Evolutionary conservation across 2,329 filamentous ascomycete species (phyloP).

Genomic region (Beauveria rudraprayagi): DNA sequence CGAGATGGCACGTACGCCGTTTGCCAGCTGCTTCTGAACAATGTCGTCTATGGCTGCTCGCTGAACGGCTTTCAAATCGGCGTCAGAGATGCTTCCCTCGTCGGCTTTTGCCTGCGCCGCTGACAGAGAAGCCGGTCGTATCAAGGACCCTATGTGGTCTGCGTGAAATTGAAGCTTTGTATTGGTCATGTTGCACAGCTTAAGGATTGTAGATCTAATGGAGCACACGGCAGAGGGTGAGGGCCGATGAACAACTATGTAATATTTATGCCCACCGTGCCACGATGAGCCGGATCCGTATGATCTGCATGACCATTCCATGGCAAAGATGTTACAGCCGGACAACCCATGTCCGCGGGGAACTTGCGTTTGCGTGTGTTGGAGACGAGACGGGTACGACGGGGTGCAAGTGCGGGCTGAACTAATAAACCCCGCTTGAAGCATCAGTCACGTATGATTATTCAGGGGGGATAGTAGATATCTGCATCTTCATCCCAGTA

Average conservation of each 20-base stretch:
- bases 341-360: too few species aligned
- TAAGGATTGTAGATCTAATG: not conserved
- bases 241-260: not conserved
- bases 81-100: constrained; percentile 33
- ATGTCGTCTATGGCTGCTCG: constrained; percentile 56
- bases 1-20: constrained; percentile 55
- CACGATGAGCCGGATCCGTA: too few species aligned
- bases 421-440: too few species aligned
- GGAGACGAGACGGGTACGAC: too few species aligned
- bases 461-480: not conserved
- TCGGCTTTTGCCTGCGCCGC: constrained; percentile 41
- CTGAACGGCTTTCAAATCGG: constrained; percentile 47
- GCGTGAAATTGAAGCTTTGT: constrained; percentile 52
- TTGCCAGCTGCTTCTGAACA: constrained; percentile 54
- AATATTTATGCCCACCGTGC: too few species aligned
- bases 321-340: too few species aligned
- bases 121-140: constrained; percentile 56
- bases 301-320: too few species aligned
- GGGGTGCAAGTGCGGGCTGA: too few species aligned
- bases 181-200: not conserved
- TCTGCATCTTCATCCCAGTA: not conserved
- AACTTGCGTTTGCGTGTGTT: too few species aligned
- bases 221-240: not conserved
- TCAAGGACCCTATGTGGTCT: constrained; percentile 64
- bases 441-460: too few species aligned